Percentiles rank a stretch among this genome's conserved stretches.
These are phyloP conservation scores for Phoma herbarum DNA, from an alignment of 2,329 filamentous ascomycete species.

Conservation along the genomic window DNA sequence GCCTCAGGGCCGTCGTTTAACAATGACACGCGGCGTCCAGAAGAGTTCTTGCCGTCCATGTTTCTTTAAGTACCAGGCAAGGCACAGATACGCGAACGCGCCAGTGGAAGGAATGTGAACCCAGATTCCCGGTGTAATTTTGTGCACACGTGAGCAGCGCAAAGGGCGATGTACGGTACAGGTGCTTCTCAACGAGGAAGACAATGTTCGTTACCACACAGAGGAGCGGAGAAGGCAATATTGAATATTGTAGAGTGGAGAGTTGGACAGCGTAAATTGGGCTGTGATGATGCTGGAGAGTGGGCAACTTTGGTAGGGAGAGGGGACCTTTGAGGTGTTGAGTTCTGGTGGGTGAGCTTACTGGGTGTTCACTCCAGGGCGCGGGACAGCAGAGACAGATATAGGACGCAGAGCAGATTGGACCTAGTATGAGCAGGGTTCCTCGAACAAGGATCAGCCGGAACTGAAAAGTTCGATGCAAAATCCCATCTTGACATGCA, in stretches of 20 bases:
- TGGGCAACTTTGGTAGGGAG: constrained; percentile 2
- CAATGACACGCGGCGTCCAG: constrained; percentile 60
- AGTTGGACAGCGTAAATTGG: not conserved
- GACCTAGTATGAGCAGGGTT: constrained; percentile 18
- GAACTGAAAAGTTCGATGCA: constrained; percentile 24
- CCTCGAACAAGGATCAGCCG: constrained; percentile 22
- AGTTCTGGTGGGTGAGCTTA: constrained; percentile 13
- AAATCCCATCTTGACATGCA: constrained; percentile 27
- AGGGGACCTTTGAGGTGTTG: constrained; percentile 1
- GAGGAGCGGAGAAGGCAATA: not conserved
- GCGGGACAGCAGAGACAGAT: constrained; percentile 22
- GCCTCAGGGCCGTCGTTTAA: constrained; percentile 57
- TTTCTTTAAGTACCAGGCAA: constrained; percentile 34
- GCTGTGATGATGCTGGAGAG: constrained; percentile 2
- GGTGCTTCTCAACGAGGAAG: constrained; percentile 1
- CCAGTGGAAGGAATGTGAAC: constrained; percentile 42
- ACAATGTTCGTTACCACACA: not conserved
- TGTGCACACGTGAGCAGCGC: constrained; percentile 35
- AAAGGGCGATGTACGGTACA: constrained; percentile 10
- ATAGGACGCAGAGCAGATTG: constrained; percentile 23
- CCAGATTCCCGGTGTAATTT: constrained; percentile 26
- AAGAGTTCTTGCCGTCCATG: constrained; percentile 63
- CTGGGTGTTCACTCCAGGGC: constrained; percentile 15
- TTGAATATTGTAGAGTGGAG: constrained; percentile 2
- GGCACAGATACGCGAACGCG: constrained; percentile 44